A percentile compares a stretch with the other conserved stretches of the same genome.
These are phyloP conservation scores for Rhodamnia argentea DNA, from an alignment of 345 rosid species.

Conservation along the genomic window DNA sequence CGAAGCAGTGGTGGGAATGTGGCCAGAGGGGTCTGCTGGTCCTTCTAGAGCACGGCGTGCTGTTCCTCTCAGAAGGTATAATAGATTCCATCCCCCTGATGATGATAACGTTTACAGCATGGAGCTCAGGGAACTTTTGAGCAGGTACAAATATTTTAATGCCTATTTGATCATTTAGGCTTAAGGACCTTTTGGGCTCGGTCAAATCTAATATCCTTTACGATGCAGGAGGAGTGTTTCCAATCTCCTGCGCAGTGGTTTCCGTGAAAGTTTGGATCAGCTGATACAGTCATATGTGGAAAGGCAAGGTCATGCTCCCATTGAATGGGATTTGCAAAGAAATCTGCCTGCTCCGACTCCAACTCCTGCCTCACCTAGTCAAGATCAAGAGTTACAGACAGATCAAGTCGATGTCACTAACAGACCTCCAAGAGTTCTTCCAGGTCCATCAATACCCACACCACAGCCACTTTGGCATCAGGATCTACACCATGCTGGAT, in stretches of 20 bases:
- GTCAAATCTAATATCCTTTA: neutral
- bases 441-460: constrained; percentile 85
- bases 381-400: constrained; percentile 54
- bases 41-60: constrained; percentile 56
- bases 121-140: constrained; percentile 94
- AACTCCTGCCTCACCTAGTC: constrained; percentile 51
- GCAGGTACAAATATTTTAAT: constrained; percentile 52
- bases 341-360: constrained; percentile 50
- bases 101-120: constrained; percentile 92
- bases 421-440: constrained; percentile 59
- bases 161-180: neutral
- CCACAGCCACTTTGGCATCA: constrained; percentile 97
- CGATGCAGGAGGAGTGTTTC: constrained; percentile 86
- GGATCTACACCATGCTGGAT: constrained; percentile 67
- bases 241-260: constrained; percentile 93
- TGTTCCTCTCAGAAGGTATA: constrained; percentile 61
- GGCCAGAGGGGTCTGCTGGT: constrained; percentile 55
- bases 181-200: neutral
- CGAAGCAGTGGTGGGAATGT: constrained; percentile 41
- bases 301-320: constrained; percentile 78
- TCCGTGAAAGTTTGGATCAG: constrained; percentile 98
- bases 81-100: constrained; percentile 88
- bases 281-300: constrained; percentile 89
- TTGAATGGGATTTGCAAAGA: constrained; percentile 90
- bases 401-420: constrained; percentile 43